phyloP scores from a whole-genome alignment of 2,329 filamentous ascomycete genomes.

The Sarocladium brachiariae region DNA sequence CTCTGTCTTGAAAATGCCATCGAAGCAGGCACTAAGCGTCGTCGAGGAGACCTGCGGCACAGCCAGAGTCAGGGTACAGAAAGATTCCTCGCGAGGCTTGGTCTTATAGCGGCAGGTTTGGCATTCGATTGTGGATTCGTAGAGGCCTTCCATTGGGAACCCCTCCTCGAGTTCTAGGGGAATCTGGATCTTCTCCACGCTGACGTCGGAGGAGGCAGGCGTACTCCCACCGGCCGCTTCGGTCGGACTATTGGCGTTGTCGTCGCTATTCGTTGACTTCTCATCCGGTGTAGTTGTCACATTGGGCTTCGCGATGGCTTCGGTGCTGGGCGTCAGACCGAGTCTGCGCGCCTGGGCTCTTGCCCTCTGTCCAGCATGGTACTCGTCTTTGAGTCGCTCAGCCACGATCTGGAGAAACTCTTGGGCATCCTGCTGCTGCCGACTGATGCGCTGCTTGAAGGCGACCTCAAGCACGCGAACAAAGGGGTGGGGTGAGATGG shows the following conservation, averaged over 20 bases:
- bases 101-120: slow-evolving; percentile 85
- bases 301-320: slow-evolving; percentile 8
- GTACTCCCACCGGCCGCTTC: background rate
- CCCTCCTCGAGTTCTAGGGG: slow-evolving; percentile 53
- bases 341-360: slow-evolving; percentile 47
- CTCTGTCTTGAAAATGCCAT: slow-evolving; percentile 89
- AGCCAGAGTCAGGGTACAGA: slow-evolving; percentile 86
- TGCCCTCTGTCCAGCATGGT: slow-evolving; percentile 75
- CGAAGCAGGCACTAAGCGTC: slow-evolving; percentile 80
- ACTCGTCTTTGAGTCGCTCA: slow-evolving; percentile 89
- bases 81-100: slow-evolving; percentile 73
- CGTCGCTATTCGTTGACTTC: background rate
- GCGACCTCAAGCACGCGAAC: slow-evolving; percentile 76
- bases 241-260: background rate
- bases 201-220: background rate
- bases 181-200: slow-evolving; percentile 11
- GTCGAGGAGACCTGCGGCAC: slow-evolving; percentile 80
- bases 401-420: slow-evolving; percentile 93
- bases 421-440: slow-evolving; percentile 95
- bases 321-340: slow-evolving; percentile 14
- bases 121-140: slow-evolving; percentile 94
- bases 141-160: slow-evolving; percentile 85
- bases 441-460: slow-evolving; percentile 83
- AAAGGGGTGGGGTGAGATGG: slow-evolving; percentile 80
- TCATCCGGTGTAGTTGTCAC: slow-evolving; percentile 12